Evolutionary conservation across 2,329 filamentous ascomycete genomes (phyloP), one percentile per base, ranked within the genome.

Genomic region (Colletotrichum liriopes): DNA sequence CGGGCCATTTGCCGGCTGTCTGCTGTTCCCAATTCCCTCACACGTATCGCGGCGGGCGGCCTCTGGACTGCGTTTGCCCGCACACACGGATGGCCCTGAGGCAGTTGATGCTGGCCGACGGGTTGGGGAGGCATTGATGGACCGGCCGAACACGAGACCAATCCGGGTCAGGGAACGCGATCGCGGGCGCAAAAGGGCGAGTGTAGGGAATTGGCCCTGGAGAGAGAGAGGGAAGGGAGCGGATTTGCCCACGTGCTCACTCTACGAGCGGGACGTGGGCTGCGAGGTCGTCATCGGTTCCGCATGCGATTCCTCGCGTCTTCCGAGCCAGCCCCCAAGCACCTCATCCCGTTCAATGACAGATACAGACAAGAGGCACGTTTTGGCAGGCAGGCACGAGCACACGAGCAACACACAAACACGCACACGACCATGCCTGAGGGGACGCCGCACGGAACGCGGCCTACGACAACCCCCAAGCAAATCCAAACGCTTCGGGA

Each of bases 221-320:
- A 47, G 5, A 29, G 20, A 47, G 5, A 29, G 1, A 47, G 16
- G 49, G 23, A 51, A 41, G 39, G 56, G 41, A 61, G 39, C 43
- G 32, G 20, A 69, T 39, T 49, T 47, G 59, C 65, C 65, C 69
- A 69, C 69, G 65, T 72, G 69, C 69, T 72, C 65, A 63, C 45
- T 63, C 37, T 52, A 47, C 49, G 29, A 62, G 62, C 32, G 20
- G 29, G 67, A 56, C 67, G 39, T 52, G 54, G 37, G 54, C 12
- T 56, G 32, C 26, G 39, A 35, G 61, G 37, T 47, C 63, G 55
- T 55, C 55, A 55, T 61, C 45, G 26, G 62, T n/a, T n/a, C n/a
- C 23, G 47, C 41, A 68, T 56, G 43, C 61, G 59, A 64, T 35
- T 37, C 56, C 20, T 23, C 54, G n/a, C 39, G 39, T 45, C 35